Conservation (phyloP, 495 filamentous ascomycete species). For the Podospora fimiseda region DNA sequence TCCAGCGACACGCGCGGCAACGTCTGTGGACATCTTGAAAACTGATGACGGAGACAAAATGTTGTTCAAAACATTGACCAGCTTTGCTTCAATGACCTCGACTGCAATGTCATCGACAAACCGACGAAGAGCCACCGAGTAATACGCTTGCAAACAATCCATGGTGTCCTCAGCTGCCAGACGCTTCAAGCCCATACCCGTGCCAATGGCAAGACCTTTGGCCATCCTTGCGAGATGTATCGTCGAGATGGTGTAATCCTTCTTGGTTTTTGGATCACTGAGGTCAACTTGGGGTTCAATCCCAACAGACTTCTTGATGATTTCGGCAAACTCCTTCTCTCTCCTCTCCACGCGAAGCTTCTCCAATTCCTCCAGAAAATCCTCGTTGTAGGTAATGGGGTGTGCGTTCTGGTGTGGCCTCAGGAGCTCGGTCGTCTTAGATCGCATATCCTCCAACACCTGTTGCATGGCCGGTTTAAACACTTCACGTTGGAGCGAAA, state of each 20-base stretch:
- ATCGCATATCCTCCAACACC: conserved; percentile 14
- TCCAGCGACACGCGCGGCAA: conserved; percentile 46
- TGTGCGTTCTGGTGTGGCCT: conserved; percentile 30
- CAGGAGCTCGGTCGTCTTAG: conserved; percentile 32
- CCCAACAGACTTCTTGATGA: conserved; percentile 18
- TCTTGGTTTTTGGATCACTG: neutral
- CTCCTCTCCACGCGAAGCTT: conserved; percentile 28
- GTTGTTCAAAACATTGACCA: conserved; percentile 39
- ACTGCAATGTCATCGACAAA: conserved; percentile 59
- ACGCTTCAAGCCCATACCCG: conserved; percentile 32
- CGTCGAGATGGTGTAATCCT: neutral
- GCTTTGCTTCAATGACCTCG: conserved; percentile 53
- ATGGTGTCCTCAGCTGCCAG: conserved; percentile 41
- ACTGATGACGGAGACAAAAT: conserved; percentile 42
- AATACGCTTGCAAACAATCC: conserved; percentile 47
- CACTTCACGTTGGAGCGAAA: conserved; percentile 23
- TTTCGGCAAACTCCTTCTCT: conserved; percentile 9
- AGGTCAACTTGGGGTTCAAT: neutral
- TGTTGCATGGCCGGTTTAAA: conserved; percentile 26
- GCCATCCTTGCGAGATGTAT: conserved; percentile 20
- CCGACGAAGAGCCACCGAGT: conserved; percentile 54
- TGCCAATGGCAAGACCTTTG: conserved; percentile 11
- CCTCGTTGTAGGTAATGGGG: conserved; percentile 54
- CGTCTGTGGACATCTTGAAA: conserved; percentile 37
- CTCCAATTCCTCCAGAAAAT: conserved; percentile 45